Percentiles rank a stretch among this genome's conserved stretches.
Conservation (phyloP, 2,329 filamentous ascomycete species). For the Trichoderma gracile region DNA sequence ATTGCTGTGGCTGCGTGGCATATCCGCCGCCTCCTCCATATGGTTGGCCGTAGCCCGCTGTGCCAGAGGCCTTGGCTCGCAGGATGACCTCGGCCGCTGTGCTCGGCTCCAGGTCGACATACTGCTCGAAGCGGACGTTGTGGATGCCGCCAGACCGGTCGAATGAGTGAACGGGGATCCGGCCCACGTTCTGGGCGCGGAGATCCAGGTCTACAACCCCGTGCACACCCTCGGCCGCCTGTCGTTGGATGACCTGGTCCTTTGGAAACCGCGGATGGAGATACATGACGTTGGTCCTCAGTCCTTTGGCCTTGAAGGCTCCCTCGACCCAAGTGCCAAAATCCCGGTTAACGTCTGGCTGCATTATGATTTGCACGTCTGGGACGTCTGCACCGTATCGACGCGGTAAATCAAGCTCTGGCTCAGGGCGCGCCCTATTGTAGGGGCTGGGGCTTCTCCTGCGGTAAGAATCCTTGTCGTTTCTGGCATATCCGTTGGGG, state of each 20-base stretch:
- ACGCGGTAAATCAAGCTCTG: conserved; percentile 69
- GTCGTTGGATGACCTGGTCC: conserved; percentile 76
- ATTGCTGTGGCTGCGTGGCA: conserved; percentile 30
- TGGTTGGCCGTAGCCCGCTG: conserved; percentile 36
- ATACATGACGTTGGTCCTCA: conserved; percentile 78
- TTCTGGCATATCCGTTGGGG: conserved; percentile 49
- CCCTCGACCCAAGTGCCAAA: conserved; percentile 83
- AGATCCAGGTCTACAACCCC: conserved; percentile 78
- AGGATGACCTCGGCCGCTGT: conserved; percentile 80
- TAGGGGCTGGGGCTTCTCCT: conserved; percentile 71
- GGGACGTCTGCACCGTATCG: conserved; percentile 75
- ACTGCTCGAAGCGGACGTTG: conserved; percentile 84
- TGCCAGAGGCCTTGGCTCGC: conserved; percentile 59
- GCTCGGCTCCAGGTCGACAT: conserved; percentile 75
- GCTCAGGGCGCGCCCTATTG: conserved; percentile 49
- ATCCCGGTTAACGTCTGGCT: conserved; percentile 74
- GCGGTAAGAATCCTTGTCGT: conserved; percentile 57
- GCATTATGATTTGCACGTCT: conserved; percentile 83
- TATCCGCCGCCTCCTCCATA: conserved; percentile 36
- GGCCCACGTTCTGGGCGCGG: conserved; percentile 67
- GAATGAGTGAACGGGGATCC: conserved; percentile 81
- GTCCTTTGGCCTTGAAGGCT: conserved; percentile 68
- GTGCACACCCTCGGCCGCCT: conserved; percentile 85
- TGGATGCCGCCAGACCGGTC: conserved; percentile 72
- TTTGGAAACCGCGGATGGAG: conserved; percentile 75